These are phyloP conservation scores for Mycocentrospora acerina DNA, from an alignment of 2,329 filamentous ascomycete genomes.

Conservation along the genomic window DNA sequence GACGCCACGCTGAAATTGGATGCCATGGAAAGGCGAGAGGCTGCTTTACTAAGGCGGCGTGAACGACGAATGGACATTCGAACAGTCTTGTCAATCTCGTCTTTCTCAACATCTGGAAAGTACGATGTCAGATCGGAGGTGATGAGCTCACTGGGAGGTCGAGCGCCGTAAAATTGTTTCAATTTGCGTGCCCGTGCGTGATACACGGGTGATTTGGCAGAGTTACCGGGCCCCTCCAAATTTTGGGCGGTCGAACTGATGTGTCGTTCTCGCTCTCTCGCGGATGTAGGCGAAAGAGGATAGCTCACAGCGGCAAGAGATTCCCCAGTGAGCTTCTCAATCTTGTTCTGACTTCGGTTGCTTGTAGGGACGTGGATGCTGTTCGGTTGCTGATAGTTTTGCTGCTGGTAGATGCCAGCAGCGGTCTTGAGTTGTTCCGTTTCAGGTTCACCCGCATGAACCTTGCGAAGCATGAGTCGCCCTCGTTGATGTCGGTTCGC, in stretches of 20 bases:
- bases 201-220: constrained; percentile 37
- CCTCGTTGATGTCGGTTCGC: constrained; percentile 82
- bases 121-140: constrained; percentile 95
- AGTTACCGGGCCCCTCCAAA: constrained; percentile 44
- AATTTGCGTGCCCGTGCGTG: constrained; percentile 55
- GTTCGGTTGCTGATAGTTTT: constrained; percentile 71
- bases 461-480: constrained; percentile 84
- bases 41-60: constrained; percentile 85
- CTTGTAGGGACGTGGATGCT: constrained; percentile 61
- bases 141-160: constrained; percentile 95
- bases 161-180: constrained; percentile 83
- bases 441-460: constrained; percentile 88
- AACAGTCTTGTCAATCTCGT: constrained; percentile 94
- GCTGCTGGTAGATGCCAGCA: constrained; percentile 85
- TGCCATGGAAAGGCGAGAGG: constrained; percentile 88
- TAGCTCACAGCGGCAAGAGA: constrained; percentile 82
- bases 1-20: constrained; percentile 93
- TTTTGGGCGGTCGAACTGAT: constrained; percentile 55
- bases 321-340: constrained; percentile 86
- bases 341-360: constrained; percentile 80
- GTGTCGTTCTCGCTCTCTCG: constrained; percentile 66
- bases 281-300: constrained; percentile 78
- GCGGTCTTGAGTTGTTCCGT: constrained; percentile 83
- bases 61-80: constrained; percentile 89
- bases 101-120: constrained; percentile 91